Evolutionary conservation across 78 protist genomes (phyloP), one percentile per base, ranked within the genome.

Genomic region (Dictyostelium capitatum): DNA sequence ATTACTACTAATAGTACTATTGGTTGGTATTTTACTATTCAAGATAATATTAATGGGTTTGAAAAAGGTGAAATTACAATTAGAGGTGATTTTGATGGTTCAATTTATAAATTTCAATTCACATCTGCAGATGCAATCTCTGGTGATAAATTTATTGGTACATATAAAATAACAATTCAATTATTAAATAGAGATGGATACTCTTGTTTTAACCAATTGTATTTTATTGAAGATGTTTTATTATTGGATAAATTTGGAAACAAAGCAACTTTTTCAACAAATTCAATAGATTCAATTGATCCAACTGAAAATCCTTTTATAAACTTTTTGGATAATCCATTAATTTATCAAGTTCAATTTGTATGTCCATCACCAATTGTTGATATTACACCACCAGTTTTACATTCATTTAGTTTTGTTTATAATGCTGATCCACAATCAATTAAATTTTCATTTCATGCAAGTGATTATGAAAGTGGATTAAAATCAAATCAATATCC

Each of bases 41-140:
- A 65, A 65, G 74, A 65, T 30, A 14, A 6, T 28, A 65, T 65
- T 65, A 65, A 65, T 65, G 74, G 74, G 17, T 65, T 65, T 65
- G 28, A 43, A 23, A n/a, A 65, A 28, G 74, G 74, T 65, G 37
- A 28, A 12, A 8, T 65, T 28, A 30, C 14, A 14, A 65, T 65
- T 5, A 65, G 43, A 65, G 74, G 74, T 25, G 74, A 65, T 14
- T 12, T 65, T 12, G 74, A 65, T 65, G 17, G 28, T 28, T 65
- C 74, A 30, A 65, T 65, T 28, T 65, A 65, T 30, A 65, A 65
- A 65, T 25, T 28, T 30, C 46, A 59, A 19, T 9, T 59, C 20
- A 23, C 32, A 9, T 25, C 20, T 10, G 20, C n/a, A 4, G 28
- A 59, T 59, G 23, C 37, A 59, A 20, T 19, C 20, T 59, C 4